Base-by-base conservation (phyloP, 148 eudicot species). In the Dysphania ambrosioides region DNA sequence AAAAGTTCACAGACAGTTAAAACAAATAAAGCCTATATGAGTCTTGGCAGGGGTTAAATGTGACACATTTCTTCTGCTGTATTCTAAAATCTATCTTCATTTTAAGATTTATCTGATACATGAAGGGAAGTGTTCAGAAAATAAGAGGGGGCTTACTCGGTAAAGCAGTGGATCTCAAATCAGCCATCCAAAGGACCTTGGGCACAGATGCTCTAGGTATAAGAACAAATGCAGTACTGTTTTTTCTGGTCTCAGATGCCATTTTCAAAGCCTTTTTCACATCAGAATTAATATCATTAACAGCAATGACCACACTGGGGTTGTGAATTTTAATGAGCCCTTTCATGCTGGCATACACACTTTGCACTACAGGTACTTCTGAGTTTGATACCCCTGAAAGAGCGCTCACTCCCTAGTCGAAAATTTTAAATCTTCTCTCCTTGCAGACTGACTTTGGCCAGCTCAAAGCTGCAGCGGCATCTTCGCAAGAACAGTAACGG, bases 111-210 rank as follows among this genome's bases (percentile, higher is more conserved):
- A 30, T 24, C 1, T 32, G 6, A 26, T 32, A 36, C 15, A 23
- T 32, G 31, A 30, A 3, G 5, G 1, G 8, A n/a, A 34, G n/a
- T 27, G 13, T 13, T 7, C 1, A 21, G 9, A 65, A 31, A 15
- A 34, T n/a, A 57, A 41, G 12, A 40, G 49, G 47, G 5, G 15
- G 79, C 78, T 90, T 85, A 95, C 98, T 87, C 71, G 97, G 97
- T 74, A 95, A 79, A 7, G 97, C 93, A 19, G 97, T 90, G 55
- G 97, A 79, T 7, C 97, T 80, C 5, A 95, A 80, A 82, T 95
- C 98, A 59, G 98, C 89, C 97, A 95, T 92, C 98, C 98, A 95
- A 27, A 95, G 96, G 76, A 83, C 97, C 87, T 84, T 90, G 0
- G 91, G 70, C 41, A 95, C 87, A 1, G 97, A 87, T 2, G 77